Evolutionary conservation across 441 rosid species (phyloP).

Genomic region (Viola pubescens): DNA sequence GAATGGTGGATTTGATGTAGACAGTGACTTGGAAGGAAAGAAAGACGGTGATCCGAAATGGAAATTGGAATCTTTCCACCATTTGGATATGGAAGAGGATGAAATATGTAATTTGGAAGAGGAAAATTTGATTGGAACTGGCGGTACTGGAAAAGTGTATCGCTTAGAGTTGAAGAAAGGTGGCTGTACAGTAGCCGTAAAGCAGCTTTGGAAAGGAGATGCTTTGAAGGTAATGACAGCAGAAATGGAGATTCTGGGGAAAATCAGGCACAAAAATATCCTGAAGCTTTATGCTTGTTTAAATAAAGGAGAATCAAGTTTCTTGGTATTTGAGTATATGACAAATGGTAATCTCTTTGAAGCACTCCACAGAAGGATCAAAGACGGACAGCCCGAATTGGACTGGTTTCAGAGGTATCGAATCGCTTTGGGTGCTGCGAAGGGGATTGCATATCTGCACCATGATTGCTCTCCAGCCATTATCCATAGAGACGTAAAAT

Average conservation of each 20-base stretch:
- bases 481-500: constrained; percentile 81
- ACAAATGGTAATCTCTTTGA: constrained; percentile 59
- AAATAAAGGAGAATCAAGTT: constrained; percentile 46
- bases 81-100: constrained; percentile 62
- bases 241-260: constrained; percentile 73
- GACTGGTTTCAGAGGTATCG: constrained; percentile 62
- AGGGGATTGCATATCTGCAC: constrained; percentile 80
- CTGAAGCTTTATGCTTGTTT: constrained; percentile 73
- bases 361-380: constrained; percentile 48
- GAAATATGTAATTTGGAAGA: constrained; percentile 60
- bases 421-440: constrained; percentile 72
- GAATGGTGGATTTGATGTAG: constrained; percentile 27
- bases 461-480: constrained; percentile 75
- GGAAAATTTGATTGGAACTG: constrained; percentile 60
- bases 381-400: constrained; percentile 48
- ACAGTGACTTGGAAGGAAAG: constrained; percentile 22
- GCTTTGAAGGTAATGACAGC: constrained; percentile 44
- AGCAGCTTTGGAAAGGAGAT: constrained; percentile 53
- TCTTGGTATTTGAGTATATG: constrained; percentile 79
- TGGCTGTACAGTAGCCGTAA: constrained; percentile 60
- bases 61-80: constrained; percentile 60
- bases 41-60: constrained; percentile 36
- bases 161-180: constrained; percentile 65
- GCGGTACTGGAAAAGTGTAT: constrained; percentile 81
- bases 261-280: constrained; percentile 71